These are phyloP conservation scores for Ampelocalamus luodianensis DNA, from an alignment of 176 grass and related monocot species.

Conservation along the genomic window DNA sequence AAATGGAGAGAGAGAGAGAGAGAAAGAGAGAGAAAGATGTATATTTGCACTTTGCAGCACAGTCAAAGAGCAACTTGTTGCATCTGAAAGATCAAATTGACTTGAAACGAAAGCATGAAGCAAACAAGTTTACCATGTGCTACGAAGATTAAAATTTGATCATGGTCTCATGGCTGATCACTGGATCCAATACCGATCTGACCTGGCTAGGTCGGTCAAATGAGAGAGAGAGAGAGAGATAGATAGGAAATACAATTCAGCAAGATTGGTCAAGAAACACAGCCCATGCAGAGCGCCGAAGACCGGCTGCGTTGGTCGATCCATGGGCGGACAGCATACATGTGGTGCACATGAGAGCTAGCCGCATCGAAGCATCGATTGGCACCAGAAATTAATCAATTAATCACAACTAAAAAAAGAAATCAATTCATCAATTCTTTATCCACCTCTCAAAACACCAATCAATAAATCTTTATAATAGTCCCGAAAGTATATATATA, in stretches of 20 bases:
- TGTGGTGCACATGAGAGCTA: slow-evolving; percentile 74
- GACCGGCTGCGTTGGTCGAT: slow-evolving; percentile 46
- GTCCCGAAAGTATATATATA: neutral
- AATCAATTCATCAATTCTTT: slow-evolving; percentile 11
- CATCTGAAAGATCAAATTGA: neutral
- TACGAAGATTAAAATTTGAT: neutral
- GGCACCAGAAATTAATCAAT: neutral
- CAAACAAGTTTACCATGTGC: slow-evolving; percentile 11
- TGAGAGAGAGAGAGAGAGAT: neutral
- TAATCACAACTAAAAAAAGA: neutral
- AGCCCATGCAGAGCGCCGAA: slow-evolving; percentile 30
- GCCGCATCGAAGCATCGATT: slow-evolving; percentile 39
- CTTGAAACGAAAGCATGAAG: neutral
- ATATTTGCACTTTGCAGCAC: neutral
- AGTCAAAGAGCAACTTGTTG: neutral
- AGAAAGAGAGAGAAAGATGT: neutral
- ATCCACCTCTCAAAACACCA: neutral
- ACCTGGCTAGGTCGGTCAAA: slow-evolving; percentile 34
- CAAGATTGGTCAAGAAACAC: slow-evolving; percentile 29
- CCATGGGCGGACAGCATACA: slow-evolving; percentile 48
- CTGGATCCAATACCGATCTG: slow-evolving; percentile 29
- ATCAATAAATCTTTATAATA: neutral
- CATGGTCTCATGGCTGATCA: neutral
- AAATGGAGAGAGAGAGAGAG: neutral
- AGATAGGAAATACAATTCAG: neutral